Evolutionary conservation across 257 asterid species (phyloP).

Genomic region (Lithospermum erythrorhizon): DNA sequence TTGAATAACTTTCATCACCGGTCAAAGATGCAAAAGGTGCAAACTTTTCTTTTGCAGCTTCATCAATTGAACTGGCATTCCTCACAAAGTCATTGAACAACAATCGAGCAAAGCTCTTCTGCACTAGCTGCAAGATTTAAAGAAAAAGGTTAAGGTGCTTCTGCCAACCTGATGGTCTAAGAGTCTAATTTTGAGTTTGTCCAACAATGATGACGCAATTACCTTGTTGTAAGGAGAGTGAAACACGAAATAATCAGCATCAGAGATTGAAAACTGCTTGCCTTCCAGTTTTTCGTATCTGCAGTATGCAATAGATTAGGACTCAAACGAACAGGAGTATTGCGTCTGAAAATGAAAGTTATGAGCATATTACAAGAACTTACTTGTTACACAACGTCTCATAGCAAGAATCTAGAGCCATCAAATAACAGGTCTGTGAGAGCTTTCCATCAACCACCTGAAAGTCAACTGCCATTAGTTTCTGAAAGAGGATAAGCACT

Average conservation of each 20-base stretch:
- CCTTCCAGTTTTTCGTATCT: conserved; percentile 84
- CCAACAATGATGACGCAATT: conserved; percentile 6
- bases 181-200: background rate
- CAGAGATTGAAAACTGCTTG: conserved; percentile 61
- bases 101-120: conserved; percentile 89
- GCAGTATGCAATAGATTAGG: conserved; percentile 13
- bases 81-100: conserved; percentile 60
- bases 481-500: background rate
- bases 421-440: conserved; percentile 95
- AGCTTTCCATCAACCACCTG: conserved; percentile 99
- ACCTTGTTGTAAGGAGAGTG: conserved; percentile 99
- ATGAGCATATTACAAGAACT: conserved; percentile 5
- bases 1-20: conserved; percentile 74
- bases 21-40: conserved; percentile 60
- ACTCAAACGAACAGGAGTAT: conserved; percentile 4
- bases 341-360: background rate
- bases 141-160: conserved; percentile 6
- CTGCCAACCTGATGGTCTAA: background rate
- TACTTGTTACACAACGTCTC: conserved; percentile 69
- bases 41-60: conserved; percentile 65
- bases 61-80: conserved; percentile 72
- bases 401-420: conserved; percentile 98
- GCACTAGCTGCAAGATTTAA: conserved; percentile 76
- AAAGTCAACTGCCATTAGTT: conserved; percentile 17
- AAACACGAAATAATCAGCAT: conserved; percentile 81